A percentile compares a stretch with the other conserved stretches of the same genome.
Evolutionary conservation across 768 basidiomycete genomes (phyloP).

Genomic region (Tricholoma sp.): DNA sequence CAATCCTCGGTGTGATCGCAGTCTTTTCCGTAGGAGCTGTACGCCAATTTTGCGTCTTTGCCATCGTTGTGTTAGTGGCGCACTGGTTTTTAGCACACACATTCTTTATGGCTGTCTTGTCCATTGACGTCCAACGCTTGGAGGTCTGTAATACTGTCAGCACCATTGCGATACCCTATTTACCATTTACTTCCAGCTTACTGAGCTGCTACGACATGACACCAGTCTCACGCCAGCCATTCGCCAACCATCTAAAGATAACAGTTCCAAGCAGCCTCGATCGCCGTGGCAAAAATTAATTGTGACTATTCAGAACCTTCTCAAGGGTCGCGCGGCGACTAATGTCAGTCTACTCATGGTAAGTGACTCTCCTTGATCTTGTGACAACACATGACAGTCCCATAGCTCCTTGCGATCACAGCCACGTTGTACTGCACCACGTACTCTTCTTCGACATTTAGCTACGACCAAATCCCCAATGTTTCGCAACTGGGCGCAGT

Average conservation of each 20-base stretch:
- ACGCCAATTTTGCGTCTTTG: constrained; percentile 90
- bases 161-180: constrained; percentile 4
- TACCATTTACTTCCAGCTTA: constrained; percentile 44
- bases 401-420: constrained; percentile 72
- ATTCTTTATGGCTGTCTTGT: constrained; percentile 90
- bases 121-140: constrained; percentile 92
- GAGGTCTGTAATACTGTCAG: constrained; percentile 46
- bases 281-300: constrained; percentile 42
- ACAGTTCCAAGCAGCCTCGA: constrained; percentile 32
- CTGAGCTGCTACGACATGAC: constrained; percentile 79
- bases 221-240: constrained; percentile 46
- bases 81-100: constrained; percentile 98
- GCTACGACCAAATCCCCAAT: constrained; percentile 20
- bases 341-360: constrained; percentile 81
- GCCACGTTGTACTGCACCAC: constrained; percentile 73
- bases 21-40: constrained; percentile 75
- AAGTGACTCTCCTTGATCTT: constrained; percentile 17
- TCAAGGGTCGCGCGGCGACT: constrained; percentile 65
- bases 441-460: constrained; percentile 38
- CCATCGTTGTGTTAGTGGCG: constrained; percentile 89
- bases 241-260: constrained; percentile 22
- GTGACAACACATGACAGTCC: constrained; percentile 6
- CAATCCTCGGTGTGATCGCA: constrained; percentile 71
- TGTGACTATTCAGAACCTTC: constrained; percentile 36
- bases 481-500: constrained; percentile 28